A percentile compares a stretch with the other conserved stretches of the same genome.
phyloP scores from a whole-genome alignment of 805 yeast genomes.

The Wickerhamiella nectarea region DNA sequence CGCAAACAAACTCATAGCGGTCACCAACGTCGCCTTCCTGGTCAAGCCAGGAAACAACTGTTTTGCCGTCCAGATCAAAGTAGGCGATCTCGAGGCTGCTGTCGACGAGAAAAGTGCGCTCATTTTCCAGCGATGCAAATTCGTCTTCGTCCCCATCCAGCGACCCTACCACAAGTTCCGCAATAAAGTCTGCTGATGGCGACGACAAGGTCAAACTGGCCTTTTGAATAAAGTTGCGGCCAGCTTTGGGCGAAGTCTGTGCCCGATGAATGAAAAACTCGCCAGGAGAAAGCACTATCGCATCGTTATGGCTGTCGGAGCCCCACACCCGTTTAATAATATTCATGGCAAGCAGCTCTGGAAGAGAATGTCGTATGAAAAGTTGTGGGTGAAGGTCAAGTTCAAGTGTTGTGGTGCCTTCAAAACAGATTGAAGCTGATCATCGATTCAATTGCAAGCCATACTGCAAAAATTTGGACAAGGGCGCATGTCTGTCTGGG shows the following conservation, averaged over 20 bases:
- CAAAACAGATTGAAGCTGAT: no score
- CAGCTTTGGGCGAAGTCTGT: constrained; percentile 75
- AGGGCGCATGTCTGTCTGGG: no score
- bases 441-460: no score
- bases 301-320: constrained; percentile 30
- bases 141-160: constrained; percentile 42
- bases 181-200: constrained; percentile 50
- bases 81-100: constrained; percentile 45
- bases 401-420: no score
- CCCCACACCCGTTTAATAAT: constrained; percentile 3
- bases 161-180: constrained; percentile 57
- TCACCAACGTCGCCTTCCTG: constrained; percentile 79
- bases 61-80: constrained; percentile 39
- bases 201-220: constrained; percentile 61
- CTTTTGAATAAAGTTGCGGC: constrained; percentile 52
- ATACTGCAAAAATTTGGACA: no score
- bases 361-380: no score
- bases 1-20: constrained; percentile 60
- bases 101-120: constrained; percentile 57
- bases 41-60: constrained; percentile 68
- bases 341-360: constrained; percentile 1
- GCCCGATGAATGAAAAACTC: constrained; percentile 60
- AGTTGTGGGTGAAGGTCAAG: no score
- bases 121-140: constrained; percentile 24
- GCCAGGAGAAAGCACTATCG: constrained; percentile 65